Conservation (phyloP, 148 eudicot genomes). For the Vaccinium vitisidaea region DNA sequence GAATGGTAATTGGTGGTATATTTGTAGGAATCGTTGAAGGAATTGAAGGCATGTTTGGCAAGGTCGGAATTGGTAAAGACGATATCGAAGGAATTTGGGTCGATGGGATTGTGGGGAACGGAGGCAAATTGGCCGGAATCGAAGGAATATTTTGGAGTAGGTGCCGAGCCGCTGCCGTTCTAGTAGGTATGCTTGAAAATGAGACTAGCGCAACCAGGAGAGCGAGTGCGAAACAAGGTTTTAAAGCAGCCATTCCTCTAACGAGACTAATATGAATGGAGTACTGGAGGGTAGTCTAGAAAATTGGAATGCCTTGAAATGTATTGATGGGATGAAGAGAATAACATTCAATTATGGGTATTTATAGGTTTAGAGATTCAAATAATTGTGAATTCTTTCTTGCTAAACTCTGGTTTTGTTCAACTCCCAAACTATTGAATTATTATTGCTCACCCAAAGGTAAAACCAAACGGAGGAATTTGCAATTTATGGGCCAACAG, state of each 20-base stretch:
- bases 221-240: background rate
- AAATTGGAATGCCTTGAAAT: too few species aligned
- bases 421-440: too few species aligned
- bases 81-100: background rate
- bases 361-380: too few species aligned
- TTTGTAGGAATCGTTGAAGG: background rate
- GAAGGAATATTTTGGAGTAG: background rate
- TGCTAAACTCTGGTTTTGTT: too few species aligned
- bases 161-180: background rate
- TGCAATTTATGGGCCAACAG: too few species aligned
- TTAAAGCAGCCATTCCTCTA: background rate
- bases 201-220: background rate
- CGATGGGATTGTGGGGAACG: background rate
- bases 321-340: too few species aligned
- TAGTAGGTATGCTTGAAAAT: background rate
- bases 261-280: background rate
- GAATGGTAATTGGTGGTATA: background rate
- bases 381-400: too few species aligned
- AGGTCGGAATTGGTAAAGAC: background rate
- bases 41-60: background rate
- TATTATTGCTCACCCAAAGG: too few species aligned
- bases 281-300: too few species aligned
- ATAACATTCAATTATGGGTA: too few species aligned
- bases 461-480: too few species aligned
- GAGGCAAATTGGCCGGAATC: background rate